These are phyloP conservation scores for Solanum aculeatissimum DNA, from an alignment of 305 asterid genomes.

Conservation along the genomic window DNA sequence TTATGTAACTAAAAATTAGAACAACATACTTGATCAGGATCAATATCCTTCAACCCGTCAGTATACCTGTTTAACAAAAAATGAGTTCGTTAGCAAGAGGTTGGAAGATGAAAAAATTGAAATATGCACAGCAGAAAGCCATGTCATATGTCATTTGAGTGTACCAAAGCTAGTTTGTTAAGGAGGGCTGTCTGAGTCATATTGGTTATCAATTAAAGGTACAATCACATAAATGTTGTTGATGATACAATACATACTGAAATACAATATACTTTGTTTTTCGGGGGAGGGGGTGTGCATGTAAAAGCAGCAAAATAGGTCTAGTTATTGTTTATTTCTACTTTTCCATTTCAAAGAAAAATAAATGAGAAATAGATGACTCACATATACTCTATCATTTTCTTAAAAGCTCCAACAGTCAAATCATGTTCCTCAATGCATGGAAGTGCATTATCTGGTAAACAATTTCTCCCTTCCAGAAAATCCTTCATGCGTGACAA, in stretches of 20 bases:
- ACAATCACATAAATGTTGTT: background rate
- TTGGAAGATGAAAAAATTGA: background rate
- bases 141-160: background rate
- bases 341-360: background rate
- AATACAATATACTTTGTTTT: background rate
- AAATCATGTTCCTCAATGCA: constrained; percentile 84
- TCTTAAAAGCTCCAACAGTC: constrained; percentile 63
- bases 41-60: constrained; percentile 55
- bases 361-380: constrained; percentile 13
- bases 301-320: background rate
- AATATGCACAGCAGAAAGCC: background rate
- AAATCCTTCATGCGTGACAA: constrained; percentile 65
- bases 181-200: background rate
- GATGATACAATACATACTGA: background rate
- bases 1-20: background rate
- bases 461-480: constrained; percentile 37
- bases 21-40: constrained; percentile 68
- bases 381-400: constrained; percentile 91
- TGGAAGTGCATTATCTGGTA: constrained; percentile 42
- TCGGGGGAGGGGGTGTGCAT: background rate
- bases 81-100: constrained; percentile 2
- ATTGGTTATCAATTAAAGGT: background rate
- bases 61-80: constrained; percentile 64
- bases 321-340: background rate
- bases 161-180: background rate